Evolutionary conservation across 176 grass and related monocot genomes (phyloP).

Genomic region (Tuctoria greenei): DNA sequence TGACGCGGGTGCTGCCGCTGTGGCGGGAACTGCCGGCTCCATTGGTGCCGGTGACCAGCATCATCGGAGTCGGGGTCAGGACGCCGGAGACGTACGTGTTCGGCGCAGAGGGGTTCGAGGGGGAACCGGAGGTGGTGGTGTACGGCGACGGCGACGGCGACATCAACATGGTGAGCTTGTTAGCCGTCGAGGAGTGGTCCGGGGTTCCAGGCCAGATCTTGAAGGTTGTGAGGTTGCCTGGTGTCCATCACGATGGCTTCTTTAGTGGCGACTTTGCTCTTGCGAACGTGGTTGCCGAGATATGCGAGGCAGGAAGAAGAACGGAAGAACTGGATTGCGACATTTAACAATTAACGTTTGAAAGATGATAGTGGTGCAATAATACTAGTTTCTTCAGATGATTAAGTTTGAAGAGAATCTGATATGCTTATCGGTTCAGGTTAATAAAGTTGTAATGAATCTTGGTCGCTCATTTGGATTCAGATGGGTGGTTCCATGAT

Average conservation of each 20-base stretch:
- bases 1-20: slow-evolving; percentile 55
- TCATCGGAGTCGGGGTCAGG: slow-evolving; percentile 48
- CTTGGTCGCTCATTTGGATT: neutral
- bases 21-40: slow-evolving; percentile 29
- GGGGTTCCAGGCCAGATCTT: slow-evolving; percentile 32
- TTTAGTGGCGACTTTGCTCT: slow-evolving; percentile 26
- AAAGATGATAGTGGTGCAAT: neutral
- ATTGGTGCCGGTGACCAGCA: slow-evolving; percentile 63
- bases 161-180: slow-evolving; percentile 61
- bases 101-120: slow-evolving; percentile 37
- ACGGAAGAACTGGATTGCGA: neutral
- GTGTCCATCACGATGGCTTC: slow-evolving; percentile 42
- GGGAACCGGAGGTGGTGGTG: slow-evolving; percentile 47
- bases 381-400: neutral
- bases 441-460: neutral
- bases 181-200: slow-evolving; percentile 42
- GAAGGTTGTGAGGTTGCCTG: slow-evolving; percentile 53
- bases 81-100: slow-evolving; percentile 56
- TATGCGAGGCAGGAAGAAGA: neutral
- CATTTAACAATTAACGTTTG: neutral
- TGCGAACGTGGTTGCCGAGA: slow-evolving; percentile 18
- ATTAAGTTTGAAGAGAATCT: neutral
- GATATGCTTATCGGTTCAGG: neutral
- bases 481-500: neutral
- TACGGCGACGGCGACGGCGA: slow-evolving; percentile 68